Evolutionary conservation across 1,139 yeast species (phyloP).

Genomic region (Candida sanyaensis): DNA sequence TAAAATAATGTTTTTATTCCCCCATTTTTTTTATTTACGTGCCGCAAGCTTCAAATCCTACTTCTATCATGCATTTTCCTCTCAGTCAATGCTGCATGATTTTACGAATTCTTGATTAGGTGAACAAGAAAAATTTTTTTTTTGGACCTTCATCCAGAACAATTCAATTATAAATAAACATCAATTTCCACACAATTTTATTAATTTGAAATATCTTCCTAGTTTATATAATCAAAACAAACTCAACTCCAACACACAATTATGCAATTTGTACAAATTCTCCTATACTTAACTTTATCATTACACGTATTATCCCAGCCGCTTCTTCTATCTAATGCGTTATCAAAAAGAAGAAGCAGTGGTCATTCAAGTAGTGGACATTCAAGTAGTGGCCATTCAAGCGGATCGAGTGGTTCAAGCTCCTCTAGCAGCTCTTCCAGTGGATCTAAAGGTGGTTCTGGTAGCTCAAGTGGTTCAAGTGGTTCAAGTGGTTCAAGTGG

Average conservation of each 20-base stretch:
- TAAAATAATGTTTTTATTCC: no score
- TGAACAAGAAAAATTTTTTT: not conserved
- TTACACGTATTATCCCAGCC: not conserved
- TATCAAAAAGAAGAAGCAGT: not conserved
- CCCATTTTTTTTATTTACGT: no score
- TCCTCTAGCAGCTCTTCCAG: constrained; percentile 6
- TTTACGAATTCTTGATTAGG: not conserved
- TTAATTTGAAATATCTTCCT: no score
- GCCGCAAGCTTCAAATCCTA: not conserved
- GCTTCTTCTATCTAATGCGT: not conserved
- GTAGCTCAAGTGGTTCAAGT: constrained; percentile 15
- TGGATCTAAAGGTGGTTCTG: constrained; percentile 12
- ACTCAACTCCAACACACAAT: not conserved
- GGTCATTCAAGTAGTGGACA: constrained; percentile 3
- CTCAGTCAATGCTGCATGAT: not conserved
- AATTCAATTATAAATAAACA: no score
- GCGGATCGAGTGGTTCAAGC: constrained; percentile 2
- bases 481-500: constrained; percentile 7
- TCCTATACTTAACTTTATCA: not conserved
- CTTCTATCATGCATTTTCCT: not conserved
- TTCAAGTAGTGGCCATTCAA: constrained; percentile 1
- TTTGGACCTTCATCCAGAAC: not conserved
- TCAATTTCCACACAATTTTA: no score
- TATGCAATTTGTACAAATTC: not conserved
- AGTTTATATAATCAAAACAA: no score